Base-by-base conservation (phyloP, 495 filamentous ascomycete genomes). In the Penicillium cinerascens region DNA sequence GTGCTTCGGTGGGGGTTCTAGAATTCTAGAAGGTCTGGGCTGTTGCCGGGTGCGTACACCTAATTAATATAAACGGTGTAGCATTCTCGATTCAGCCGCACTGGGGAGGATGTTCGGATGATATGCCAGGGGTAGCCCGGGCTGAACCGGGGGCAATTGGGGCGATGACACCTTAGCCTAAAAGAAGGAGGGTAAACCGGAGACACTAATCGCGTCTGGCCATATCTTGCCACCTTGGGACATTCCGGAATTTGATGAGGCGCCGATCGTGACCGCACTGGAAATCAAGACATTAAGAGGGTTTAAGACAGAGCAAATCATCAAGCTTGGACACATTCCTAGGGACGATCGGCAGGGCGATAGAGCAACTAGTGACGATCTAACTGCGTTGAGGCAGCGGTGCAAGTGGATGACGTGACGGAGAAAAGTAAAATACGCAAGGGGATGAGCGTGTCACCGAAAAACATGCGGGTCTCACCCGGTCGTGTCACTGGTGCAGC, bases 21-120 rank as follows among this genome's bases (percentile, higher is more conserved):
- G 60, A 63, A 63, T 58, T 60, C 63, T 63, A 58, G 59, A 65
- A 63, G 58, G 51, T 29, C 44, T 43, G 49, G 49, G 54, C 47
- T 36, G 7, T 27, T 27, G 29, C 33, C 39, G 42, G 27, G 15
- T 44, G 26, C 44, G 44, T 43, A 17, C 18, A 33, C 29, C 29
- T 11, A n/a, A n/a, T n/a, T n/a, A n/a, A n/a, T n/a, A n/a, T 33
- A 2, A 13, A 13, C 11, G 11, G 9, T 13, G 29, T 11, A 33
- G 29, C 29, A 33, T 33, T 33, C 11, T 33, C 13, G 29, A 33
- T 33, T 33, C 29, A 33, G 29, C 29, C 29, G 29, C 29, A 33
- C 11, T 33, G 1, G 29, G 29, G 10, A 11, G 11, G n/a, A n/a
- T n/a, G n/a, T n/a, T n/a, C n/a, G n/a, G n/a, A n/a, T n/a, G 26